Base-by-base conservation (phyloP, 202 grass and related monocot genomes). In the Carex arenaria region DNA sequence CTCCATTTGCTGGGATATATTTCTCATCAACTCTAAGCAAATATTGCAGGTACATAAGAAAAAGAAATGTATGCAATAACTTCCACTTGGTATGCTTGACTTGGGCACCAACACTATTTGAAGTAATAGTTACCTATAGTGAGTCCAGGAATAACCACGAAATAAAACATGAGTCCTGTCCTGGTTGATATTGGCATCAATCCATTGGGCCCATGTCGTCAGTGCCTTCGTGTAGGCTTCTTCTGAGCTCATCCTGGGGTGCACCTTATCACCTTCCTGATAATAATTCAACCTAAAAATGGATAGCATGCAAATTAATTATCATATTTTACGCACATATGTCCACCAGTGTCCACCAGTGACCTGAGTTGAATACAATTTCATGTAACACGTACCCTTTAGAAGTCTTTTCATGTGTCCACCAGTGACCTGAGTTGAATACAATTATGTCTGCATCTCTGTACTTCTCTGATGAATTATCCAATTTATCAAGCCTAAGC, bases 381-480 rank as follows among this genome's bases (percentile, higher is more conserved):
- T 11, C 4, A 78, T 85, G 15, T 52, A 55, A 67, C 59, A 66
- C 47, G 85, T 93, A 98, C 95, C 95, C 95, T 84, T 93, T 85
- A 67, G 91, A 86, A 66, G 93, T 95, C 85, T 95, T 98, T 30
- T 91, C 89, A 81, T 98, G 96, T 57, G 96, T 99, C 96, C 93
- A 96, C 96, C 96, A 96, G 80, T 96, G 96, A 54, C 96, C 93
- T 1, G 96, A 89, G 82, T 99, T 99, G 88, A 96, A 99, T 67
- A 99, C 56, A 54, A 99, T 92, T 64, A 99, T 82, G 85, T 96
- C 96, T 13, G 93, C 93, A 54, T 91, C 78, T 86, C 93, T 96
- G 81, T 99, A 99, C 84, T 65, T 94, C 1, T 85, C 77, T 67
- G 79, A 91, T 4, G 83, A 86, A 23, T 6, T 60, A 22, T 95